Conservation (phyloP, 352 stramenopile species). For the Phytophthora fragariae region DNA sequence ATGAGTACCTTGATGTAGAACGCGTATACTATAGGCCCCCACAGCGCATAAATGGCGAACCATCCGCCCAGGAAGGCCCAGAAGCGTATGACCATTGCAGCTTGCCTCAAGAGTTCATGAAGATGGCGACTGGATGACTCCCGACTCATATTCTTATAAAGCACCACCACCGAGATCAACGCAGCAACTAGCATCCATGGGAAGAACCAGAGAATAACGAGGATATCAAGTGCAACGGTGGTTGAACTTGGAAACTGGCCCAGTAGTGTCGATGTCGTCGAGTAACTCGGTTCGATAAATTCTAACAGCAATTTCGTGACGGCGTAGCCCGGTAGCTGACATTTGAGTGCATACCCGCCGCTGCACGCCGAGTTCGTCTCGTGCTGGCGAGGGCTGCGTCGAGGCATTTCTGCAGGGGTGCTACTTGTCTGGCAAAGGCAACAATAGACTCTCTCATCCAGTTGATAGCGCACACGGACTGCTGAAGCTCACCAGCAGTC, state of each 20-base stretch:
- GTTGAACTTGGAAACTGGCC: conserved; percentile 40
- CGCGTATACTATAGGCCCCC: conserved; percentile 44
- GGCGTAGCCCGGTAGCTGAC: conserved; percentile 39
- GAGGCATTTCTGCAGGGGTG: background rate
- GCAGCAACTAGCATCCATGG: conserved; percentile 31
- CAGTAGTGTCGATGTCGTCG: conserved; percentile 34
- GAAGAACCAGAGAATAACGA: conserved; percentile 38
- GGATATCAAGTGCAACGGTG: conserved; percentile 38
- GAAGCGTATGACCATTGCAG: conserved; percentile 32
- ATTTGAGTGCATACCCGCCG: conserved; percentile 36
- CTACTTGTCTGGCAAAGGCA: background rate
- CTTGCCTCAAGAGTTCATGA: conserved; percentile 24
- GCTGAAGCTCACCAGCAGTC: conserved; percentile 4
- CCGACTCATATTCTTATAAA: conserved; percentile 16
- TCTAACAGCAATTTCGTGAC: conserved; percentile 33
- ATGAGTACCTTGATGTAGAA: conserved; percentile 43
- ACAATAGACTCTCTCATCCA: conserved; percentile 3
- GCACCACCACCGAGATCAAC: conserved; percentile 28
- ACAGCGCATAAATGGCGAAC: conserved; percentile 47
- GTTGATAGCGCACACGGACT: background rate
- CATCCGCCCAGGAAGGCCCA: conserved; percentile 43
- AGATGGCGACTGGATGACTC: conserved; percentile 30
- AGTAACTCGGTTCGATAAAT: conserved; percentile 37
- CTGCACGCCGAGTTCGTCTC: background rate
- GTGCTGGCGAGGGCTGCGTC: background rate